A percentile compares a stretch with the other conserved stretches of the same genome.
phyloP scores from a whole-genome alignment of 2,329 filamentous ascomycete genomes.

The Penicillium digitatum region DNA sequence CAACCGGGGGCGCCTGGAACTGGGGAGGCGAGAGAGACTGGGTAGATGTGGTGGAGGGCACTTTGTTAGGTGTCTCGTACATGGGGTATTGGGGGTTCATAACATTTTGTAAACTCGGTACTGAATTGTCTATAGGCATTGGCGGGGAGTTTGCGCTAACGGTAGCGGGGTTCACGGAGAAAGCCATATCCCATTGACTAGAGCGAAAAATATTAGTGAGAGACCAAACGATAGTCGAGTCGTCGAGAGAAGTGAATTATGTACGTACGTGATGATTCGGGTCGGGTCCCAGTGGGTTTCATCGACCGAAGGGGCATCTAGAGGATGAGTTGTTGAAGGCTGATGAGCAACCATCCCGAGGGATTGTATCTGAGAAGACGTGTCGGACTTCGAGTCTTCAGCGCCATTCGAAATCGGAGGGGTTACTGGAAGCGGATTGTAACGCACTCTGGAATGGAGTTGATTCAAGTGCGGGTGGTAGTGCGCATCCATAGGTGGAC shows the following conservation, averaged over 20 bases:
- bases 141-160: conserved; percentile 41
- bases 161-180: conserved; percentile 63
- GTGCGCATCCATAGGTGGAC: conserved; percentile 53
- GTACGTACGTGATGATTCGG: conserved; percentile 80
- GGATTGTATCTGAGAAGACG: conserved; percentile 65
- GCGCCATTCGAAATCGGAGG: conserved; percentile 72
- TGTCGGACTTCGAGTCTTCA: conserved; percentile 70
- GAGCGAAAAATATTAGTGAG: conserved; percentile 30
- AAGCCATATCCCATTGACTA: conserved; percentile 94
- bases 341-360: conserved; percentile 41
- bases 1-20: conserved; percentile 32
- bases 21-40: conserved; percentile 35
- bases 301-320: conserved; percentile 57
- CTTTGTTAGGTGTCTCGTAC: conserved; percentile 31
- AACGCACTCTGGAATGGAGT: conserved; percentile 47
- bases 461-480: conserved; percentile 50
- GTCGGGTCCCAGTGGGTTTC: conserved; percentile 79
- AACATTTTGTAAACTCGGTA: conserved; percentile 27
- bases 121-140: conserved; percentile 35
- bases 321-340: conserved; percentile 39
- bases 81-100: conserved; percentile 33
- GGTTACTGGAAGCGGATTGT: conserved; percentile 65
- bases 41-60: conserved; percentile 27
- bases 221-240: conserved; percentile 5
- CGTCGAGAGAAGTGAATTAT: neutral